Percentiles rank a stretch among this genome's conserved stretches.
Evolutionary conservation across 2,329 filamentous ascomycete genomes (phyloP).

Genomic region (Sordariomycetes sp.): DNA sequence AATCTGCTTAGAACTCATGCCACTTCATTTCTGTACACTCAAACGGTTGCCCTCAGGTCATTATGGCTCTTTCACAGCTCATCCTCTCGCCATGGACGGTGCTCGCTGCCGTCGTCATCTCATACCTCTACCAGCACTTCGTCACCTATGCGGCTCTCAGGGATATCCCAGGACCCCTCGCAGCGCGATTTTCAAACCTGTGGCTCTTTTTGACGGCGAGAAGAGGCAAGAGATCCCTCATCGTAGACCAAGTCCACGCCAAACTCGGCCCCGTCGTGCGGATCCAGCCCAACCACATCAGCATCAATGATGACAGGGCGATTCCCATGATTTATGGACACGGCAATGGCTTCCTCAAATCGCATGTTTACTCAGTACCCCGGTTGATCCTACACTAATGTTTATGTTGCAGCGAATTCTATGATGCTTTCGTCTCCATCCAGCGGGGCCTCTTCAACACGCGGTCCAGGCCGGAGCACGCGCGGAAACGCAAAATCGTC

Average conservation of each 20-base stretch:
- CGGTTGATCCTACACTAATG: not conserved
- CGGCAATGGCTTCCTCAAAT: conserved; percentile 66
- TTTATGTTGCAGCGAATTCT: conserved; percentile 56
- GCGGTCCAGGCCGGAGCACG: conserved; percentile 70
- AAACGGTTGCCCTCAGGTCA: too few species aligned
- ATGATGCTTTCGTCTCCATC: conserved; percentile 87
- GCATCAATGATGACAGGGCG: conserved; percentile 69
- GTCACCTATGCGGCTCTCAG: conserved; percentile 41
- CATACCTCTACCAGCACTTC: too few species aligned
- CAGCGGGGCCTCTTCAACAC: conserved; percentile 84
- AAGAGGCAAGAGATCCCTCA: conserved; percentile 52
- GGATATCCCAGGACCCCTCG: conserved; percentile 53
- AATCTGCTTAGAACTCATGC: too few species aligned
- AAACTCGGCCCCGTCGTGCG: conserved; percentile 71
- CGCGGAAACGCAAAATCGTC: conserved; percentile 81
- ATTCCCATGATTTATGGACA: conserved; percentile 73
- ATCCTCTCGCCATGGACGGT: too few species aligned
- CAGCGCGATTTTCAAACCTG: conserved; percentile 61
- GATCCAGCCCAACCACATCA: conserved; percentile 78
- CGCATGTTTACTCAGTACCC: conserved; percentile 30
- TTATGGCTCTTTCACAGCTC: too few species aligned
- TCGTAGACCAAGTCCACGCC: conserved; percentile 66
- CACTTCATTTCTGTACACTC: too few species aligned
- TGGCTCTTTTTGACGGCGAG: conserved; percentile 67
- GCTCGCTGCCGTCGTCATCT: too few species aligned